Percentiles rank a stretch among this genome's conserved stretches.
These are phyloP conservation scores for Pseudogymnoascus sp. DNA, from an alignment of 2,329 filamentous ascomycete genomes.

Conservation along the genomic window DNA sequence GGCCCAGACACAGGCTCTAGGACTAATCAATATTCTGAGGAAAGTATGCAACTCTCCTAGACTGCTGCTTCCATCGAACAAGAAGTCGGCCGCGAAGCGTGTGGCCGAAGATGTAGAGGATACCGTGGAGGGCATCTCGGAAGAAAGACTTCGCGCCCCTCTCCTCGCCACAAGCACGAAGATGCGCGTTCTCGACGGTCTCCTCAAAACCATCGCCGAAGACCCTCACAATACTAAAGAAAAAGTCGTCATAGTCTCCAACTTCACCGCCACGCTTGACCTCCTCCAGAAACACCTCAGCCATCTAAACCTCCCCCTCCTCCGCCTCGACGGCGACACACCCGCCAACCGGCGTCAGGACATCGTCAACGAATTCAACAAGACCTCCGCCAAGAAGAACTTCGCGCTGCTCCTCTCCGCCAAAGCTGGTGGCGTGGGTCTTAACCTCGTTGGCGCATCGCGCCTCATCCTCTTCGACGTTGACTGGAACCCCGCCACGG, in stretches of 20 bases:
- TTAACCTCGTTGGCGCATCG: constrained; percentile 64
- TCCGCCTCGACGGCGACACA: constrained; percentile 63
- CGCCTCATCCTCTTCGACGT: constrained; percentile 64
- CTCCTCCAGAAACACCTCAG: constrained; percentile 54
- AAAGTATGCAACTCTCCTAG: constrained; percentile 67
- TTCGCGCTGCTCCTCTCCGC: constrained; percentile 68
- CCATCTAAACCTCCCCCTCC: constrained; percentile 50
- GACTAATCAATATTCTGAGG: constrained; percentile 65
- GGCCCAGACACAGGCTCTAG: constrained; percentile 42
- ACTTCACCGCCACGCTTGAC: constrained; percentile 65
- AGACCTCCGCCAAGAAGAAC: constrained; percentile 41
- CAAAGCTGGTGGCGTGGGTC: constrained; percentile 61
- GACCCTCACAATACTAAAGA: constrained; percentile 41
- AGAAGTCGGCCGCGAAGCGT: constrained; percentile 25
- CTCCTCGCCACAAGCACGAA: constrained; percentile 55
- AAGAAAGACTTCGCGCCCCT: constrained; percentile 43
- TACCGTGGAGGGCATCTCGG: constrained; percentile 46
- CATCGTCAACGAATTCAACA: constrained; percentile 64
- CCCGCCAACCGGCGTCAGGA: constrained; percentile 56
- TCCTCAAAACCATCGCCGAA: constrained; percentile 41
- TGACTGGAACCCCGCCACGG: constrained; percentile 69
- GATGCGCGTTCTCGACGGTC: constrained; percentile 56
- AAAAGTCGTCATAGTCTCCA: constrained; percentile 68
- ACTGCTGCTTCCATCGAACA: constrained; percentile 45
- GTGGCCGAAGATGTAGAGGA: constrained; percentile 29